Evolutionary conservation across 805 yeast genomes (phyloP), one percentile per base, ranked within the genome.

Genomic region (Monosporozyma yasuniensis): DNA sequence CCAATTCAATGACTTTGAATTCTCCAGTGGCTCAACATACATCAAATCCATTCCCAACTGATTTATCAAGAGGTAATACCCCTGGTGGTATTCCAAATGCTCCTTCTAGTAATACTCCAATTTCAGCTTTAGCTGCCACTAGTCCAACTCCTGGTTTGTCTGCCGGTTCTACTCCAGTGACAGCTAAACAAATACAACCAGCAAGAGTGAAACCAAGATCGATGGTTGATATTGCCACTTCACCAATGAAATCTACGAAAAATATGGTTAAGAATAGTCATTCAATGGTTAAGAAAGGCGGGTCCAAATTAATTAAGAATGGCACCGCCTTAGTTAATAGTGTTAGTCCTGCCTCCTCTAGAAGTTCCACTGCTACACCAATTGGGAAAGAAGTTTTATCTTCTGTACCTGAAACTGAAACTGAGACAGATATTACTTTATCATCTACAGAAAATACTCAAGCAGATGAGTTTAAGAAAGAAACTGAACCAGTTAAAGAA

Each of bases 201-300:
- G 19, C 43, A 19, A 19, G 30, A 19, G 48, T 46, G 12, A 61
- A 56, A 47, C 52, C 55, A 37, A 56, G 58, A 45, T 61, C 64
- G 2, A 56, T 60, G 61, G 52, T 61, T 2, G 63, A 60, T n/a
- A 59, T 61, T 50, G 65, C 62, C 0, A 44, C 47, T 21, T 25
- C 46, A 10, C 48, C 50, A 10, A 32, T 44, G 23, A 32, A 47
- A 27, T 23, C 12, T 11, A 23, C 38, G 4, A 47, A 52, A 30
- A 37, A 21, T 10, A 23, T n/a, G 25, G 45, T 30, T 6, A 43
- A 43, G 27, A 19, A 19, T 7, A 19, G 25, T 37, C 42, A 37
- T 19, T 7, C 23, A 10, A 3, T 19, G 9, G 25, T 11, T 10
- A 37, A 16, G 42, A 37, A 19, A 8, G 21, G 25, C n/a, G 42